These are phyloP conservation scores for Trichoderma koningii DNA, from an alignment of 2,329 filamentous ascomycete species.

Conservation along the genomic window DNA sequence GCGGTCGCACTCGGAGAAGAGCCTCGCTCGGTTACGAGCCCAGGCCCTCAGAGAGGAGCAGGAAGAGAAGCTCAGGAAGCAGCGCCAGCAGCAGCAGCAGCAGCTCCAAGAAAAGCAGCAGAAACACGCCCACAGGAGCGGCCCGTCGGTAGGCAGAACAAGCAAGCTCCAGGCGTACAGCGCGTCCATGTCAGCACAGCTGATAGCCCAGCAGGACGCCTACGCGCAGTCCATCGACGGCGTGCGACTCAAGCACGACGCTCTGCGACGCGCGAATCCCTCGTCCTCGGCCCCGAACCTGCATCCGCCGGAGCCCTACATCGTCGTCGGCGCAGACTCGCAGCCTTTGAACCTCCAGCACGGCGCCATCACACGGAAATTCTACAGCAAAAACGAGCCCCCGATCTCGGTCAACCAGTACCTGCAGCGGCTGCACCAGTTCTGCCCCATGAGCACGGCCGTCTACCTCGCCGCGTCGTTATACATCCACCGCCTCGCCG, in stretches of 20 bases:
- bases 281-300: constrained; percentile 32
- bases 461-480: constrained; percentile 88
- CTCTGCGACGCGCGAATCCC: constrained; percentile 30
- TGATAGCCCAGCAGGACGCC: constrained; percentile 34
- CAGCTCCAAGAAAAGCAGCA: constrained; percentile 4
- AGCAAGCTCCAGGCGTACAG: constrained; percentile 36
- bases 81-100: constrained; percentile 26
- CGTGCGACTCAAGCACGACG: constrained; percentile 51
- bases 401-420: constrained; percentile 84
- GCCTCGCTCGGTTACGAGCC: constrained; percentile 49
- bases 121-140: constrained; percentile 6
- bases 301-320: constrained; percentile 49
- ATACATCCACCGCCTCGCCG: constrained; percentile 82
- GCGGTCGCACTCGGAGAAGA: constrained; percentile 59
- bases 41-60: constrained; percentile 42
- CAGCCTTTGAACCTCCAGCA: constrained; percentile 77
- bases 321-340: constrained; percentile 67
- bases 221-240: constrained; percentile 51
- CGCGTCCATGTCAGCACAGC: constrained; percentile 35
- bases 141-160: constrained; percentile 22
- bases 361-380: constrained; percentile 83
- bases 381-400: constrained; percentile 86
- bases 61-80: constrained; percentile 33
- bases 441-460: constrained; percentile 89
- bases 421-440: constrained; percentile 80